Evolutionary conservation across 1,284 basidiomycete species (phyloP).

Genomic region (Leccinum insolens): DNA sequence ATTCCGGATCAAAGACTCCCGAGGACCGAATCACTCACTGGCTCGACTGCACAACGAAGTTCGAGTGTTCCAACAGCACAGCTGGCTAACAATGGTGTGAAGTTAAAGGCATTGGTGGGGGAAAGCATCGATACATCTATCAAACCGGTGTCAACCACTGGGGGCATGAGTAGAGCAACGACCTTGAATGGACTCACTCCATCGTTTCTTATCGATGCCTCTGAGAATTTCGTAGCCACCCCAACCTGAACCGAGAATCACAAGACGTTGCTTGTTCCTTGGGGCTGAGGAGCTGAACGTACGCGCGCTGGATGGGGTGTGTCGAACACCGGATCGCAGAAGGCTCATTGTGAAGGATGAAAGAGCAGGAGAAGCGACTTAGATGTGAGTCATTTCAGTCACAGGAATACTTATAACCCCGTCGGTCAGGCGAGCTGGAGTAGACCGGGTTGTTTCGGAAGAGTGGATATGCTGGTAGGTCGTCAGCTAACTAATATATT

Average conservation of each 20-base stretch:
- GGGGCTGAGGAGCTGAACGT: constrained; percentile 40
- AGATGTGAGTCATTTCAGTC: not conserved
- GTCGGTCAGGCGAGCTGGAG: not conserved
- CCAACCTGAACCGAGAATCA: constrained; percentile 88
- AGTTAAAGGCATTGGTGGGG: constrained; percentile 81
- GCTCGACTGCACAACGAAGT: constrained; percentile 80
- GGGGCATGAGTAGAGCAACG: not conserved
- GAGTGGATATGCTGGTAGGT: not conserved
- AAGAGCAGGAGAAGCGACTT: not conserved
- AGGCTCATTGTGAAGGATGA: constrained; percentile 22
- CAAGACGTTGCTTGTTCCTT: constrained; percentile 59
- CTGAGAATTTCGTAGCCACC: constrained; percentile 77
- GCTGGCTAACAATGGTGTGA: constrained; percentile 78
- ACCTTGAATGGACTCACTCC: constrained; percentile 47
- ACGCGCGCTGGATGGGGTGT: constrained; percentile 23
- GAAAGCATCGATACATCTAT: constrained; percentile 73
- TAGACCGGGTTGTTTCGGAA: not conserved
- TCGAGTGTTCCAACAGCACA: constrained; percentile 84
- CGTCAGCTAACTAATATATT: not conserved
- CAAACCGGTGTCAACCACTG: constrained; percentile 16
- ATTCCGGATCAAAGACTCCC: constrained; percentile 24
- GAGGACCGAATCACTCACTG: constrained; percentile 45
- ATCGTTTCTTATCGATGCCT: constrained; percentile 66
- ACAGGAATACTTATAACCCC: not conserved
- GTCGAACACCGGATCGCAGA: constrained; percentile 12